These are phyloP conservation scores for Uronychia setigera DNA, from an alignment of 73 alveolate genomes.

Conservation along the genomic window DNA sequence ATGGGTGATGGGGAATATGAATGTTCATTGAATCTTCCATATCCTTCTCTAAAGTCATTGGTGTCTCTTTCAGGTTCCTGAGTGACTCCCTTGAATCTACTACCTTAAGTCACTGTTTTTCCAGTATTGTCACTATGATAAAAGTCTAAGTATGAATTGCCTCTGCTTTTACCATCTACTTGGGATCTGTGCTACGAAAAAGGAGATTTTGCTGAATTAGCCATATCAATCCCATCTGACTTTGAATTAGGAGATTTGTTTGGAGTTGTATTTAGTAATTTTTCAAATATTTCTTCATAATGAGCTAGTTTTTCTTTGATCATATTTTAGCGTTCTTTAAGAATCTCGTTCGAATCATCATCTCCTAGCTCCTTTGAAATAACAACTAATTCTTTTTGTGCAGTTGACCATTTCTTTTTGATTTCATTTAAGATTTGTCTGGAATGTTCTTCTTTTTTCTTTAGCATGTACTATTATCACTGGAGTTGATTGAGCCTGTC, in stretches of 20 bases:
- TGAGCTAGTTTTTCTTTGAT: not conserved
- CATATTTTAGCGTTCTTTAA: not conserved
- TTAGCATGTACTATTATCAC: slow-evolving; percentile 52
- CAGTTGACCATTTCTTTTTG: slow-evolving; percentile 65
- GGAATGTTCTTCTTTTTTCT: slow-evolving; percentile 66
- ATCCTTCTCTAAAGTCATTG: not conserved
- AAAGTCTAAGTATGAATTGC: not conserved
- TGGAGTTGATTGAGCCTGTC: slow-evolving; percentile 50
- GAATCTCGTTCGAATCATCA: slow-evolving; percentile 22
- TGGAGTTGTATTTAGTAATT: not conserved
- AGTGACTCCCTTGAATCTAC: not conserved
- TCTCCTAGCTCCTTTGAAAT: slow-evolving; percentile 76
- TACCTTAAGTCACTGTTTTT: not conserved
- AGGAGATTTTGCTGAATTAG: not conserved
- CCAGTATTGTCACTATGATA: not conserved
- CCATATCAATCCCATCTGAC: not conserved
- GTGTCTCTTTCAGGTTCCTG: not conserved
- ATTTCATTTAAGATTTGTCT: slow-evolving; percentile 69
- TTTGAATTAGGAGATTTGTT: not conserved
- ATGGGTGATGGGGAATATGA: not conserved
- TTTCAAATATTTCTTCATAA: not conserved
- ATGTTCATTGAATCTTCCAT: not conserved
- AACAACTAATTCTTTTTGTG: slow-evolving; percentile 54
- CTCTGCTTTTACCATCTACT: not conserved
- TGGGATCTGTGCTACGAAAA: not conserved